Conservation (phyloP, 192 early-diverging fungal species). For the Coemansia nantahalensis region DNA sequence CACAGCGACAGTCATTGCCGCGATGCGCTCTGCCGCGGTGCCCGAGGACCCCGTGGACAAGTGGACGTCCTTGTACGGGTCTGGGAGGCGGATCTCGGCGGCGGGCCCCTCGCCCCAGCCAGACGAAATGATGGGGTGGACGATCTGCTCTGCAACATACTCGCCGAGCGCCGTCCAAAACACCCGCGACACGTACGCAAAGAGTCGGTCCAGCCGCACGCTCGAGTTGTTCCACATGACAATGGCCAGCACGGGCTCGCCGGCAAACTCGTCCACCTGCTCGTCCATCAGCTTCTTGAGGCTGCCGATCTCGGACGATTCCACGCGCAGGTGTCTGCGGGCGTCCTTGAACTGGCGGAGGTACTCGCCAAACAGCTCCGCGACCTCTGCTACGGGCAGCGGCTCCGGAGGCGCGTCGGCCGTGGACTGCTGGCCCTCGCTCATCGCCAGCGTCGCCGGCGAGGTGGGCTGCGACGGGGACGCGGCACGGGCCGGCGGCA, state of each 20-base stretch:
- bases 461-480: constrained; percentile 9
- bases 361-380: constrained; percentile 44
- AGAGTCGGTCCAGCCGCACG: constrained; percentile 38
- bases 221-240: constrained; percentile 45
- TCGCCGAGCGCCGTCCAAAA: constrained; percentile 53
- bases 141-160: constrained; percentile 48
- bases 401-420: neutral
- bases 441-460: neutral
- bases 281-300: constrained; percentile 25
- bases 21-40: neutral
- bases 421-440: neutral
- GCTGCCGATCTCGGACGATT: constrained; percentile 19
- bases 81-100: constrained; percentile 29
- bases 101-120: constrained; percentile 34
- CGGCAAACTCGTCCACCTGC: constrained; percentile 42
- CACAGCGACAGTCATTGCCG: constrained; percentile 17
- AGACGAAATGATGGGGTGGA: constrained; percentile 40
- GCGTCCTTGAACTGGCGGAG: constrained; percentile 45
- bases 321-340: constrained; percentile 25
- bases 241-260: constrained; percentile 39
- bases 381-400: constrained; percentile 23
- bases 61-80: constrained; percentile 29
- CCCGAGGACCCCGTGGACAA: constrained; percentile 7
- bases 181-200: constrained; percentile 40
- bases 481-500: too few species aligned